Percentiles rank a stretch among this genome's conserved stretches.
phyloP scores from a whole-genome alignment of 768 basidiomycete species.

The Clitopilus hobsonii region DNA sequence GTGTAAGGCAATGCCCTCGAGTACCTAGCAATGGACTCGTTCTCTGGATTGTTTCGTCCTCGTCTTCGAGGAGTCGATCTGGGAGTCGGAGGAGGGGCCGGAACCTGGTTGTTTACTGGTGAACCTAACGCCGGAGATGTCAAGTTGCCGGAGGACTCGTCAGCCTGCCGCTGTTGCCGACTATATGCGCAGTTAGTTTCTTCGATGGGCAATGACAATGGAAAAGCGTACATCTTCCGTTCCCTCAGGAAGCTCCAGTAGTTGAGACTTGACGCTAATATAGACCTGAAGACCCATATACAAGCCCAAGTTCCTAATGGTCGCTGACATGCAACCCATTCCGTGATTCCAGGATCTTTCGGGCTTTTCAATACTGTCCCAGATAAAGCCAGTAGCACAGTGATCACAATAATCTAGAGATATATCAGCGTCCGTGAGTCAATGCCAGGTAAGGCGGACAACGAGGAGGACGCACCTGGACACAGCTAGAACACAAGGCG shows the following conservation, averaged over 20 bases:
- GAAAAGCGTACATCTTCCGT: conserved; percentile 19
- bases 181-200: background rate
- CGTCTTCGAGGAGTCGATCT: background rate
- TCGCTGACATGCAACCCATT: conserved; percentile 60
- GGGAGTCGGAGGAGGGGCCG: background rate
- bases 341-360: conserved; percentile 30
- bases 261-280: conserved; percentile 42
- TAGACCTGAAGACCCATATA: conserved; percentile 56
- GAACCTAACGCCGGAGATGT: too few species aligned
- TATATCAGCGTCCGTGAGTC: background rate
- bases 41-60: background rate
- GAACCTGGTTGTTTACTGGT: too few species aligned
- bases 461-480: conserved; percentile 30
- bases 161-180: conserved; percentile 11
- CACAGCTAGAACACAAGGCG: conserved; percentile 42
- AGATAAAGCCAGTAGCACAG: conserved; percentile 44
- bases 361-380: conserved; percentile 43
- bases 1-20: conserved; percentile 12
- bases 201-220: background rate
- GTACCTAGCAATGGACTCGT: background rate
- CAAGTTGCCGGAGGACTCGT: background rate
- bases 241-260: conserved; percentile 53
- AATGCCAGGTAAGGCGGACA: background rate
- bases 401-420: conserved; percentile 45
- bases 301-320: conserved; percentile 67